Conservation (phyloP, 2,329 filamentous ascomycete genomes). For the Aspergillus pseudonomiae region DNA sequence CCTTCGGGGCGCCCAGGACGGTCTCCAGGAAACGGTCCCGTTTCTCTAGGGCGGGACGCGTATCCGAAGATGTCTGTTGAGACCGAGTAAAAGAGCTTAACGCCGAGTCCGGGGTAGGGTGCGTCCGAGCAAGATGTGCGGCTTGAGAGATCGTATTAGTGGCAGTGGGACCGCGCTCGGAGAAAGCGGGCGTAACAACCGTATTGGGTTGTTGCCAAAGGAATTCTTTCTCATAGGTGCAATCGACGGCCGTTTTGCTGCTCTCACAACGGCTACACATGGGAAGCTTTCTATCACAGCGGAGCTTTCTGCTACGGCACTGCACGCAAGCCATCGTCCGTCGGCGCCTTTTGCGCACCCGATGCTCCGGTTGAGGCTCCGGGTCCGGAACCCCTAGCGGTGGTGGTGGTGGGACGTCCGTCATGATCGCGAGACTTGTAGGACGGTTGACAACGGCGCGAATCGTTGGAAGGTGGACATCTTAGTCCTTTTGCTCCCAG, state of each 20-base stretch:
- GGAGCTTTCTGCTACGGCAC: conserved; percentile 46
- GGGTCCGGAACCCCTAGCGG: conserved; percentile 10
- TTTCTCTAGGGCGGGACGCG: conserved; percentile 27
- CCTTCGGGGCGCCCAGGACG: conserved; percentile 38
- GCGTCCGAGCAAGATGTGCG: conserved; percentile 27
- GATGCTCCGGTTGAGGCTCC: conserved; percentile 20
- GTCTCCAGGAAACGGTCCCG: conserved; percentile 38
- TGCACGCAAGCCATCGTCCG: conserved; percentile 47
- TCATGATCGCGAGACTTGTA: conserved; percentile 14
- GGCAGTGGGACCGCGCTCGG: conserved; percentile 30
- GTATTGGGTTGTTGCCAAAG: conserved; percentile 44
- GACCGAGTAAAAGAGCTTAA: conserved; percentile 31
- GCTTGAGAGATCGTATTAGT: conserved; percentile 18
- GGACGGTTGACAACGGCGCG: neutral
- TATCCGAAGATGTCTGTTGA: conserved; percentile 17
- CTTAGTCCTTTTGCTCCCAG: neutral
- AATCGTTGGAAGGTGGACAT: neutral
- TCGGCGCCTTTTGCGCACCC: conserved; percentile 42
- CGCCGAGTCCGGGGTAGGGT: conserved; percentile 35
- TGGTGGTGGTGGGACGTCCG: conserved; percentile 10
- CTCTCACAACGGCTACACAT: conserved; percentile 44
- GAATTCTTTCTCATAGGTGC: conserved; percentile 46
- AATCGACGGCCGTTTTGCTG: conserved; percentile 37
- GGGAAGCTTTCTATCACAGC: conserved; percentile 47
- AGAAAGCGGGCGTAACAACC: conserved; percentile 30